Evolutionary conservation across 2,329 filamentous ascomycete species (phyloP).

Genomic region (Colletotrichum eleusines): DNA sequence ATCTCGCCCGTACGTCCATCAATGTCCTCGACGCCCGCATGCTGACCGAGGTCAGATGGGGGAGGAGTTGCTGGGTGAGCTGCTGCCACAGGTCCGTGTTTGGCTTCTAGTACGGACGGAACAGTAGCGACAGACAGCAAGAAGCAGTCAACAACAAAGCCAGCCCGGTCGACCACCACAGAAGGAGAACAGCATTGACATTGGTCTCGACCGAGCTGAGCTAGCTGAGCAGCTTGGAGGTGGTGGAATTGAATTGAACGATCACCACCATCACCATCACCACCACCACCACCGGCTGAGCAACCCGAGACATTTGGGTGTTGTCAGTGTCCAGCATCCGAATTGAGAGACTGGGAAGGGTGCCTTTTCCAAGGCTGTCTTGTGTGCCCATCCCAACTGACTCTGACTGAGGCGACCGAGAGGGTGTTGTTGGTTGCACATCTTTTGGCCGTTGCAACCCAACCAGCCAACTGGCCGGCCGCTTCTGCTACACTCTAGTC

Average conservation of each 20-base stretch:
- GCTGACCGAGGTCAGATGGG: conserved; percentile 34
- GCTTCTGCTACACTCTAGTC: conserved; percentile 2
- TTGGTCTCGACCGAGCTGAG: conserved; percentile 9
- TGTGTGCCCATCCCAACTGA: neutral
- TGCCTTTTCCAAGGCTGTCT: conserved; percentile 9
- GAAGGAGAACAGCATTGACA: conserved; percentile 10
- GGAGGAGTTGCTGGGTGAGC: conserved; percentile 49
- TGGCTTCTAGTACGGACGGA: conserved; percentile 10
- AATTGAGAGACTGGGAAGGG: conserved; percentile 12
- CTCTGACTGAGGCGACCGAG: neutral
- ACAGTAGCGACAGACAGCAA: conserved; percentile 28
- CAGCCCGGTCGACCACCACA: conserved; percentile 19
- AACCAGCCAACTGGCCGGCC: neutral
- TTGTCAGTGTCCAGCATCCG: neutral
- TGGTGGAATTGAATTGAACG: conserved; percentile 13
- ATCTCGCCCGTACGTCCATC: conserved; percentile 5
- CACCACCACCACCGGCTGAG: conserved; percentile 15
- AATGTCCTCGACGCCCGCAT: conserved; percentile 37
- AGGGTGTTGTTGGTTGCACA: conserved; percentile 3
- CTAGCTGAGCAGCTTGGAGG: neutral
- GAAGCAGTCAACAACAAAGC: conserved; percentile 15
- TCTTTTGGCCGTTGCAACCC: neutral
- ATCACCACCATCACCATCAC: conserved; percentile 22
- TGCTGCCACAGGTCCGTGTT: conserved; percentile 57
- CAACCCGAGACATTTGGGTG: conserved; percentile 34